phyloP scores from a whole-genome alignment of 257 asterid genomes.

The Solanum peruvianum region DNA sequence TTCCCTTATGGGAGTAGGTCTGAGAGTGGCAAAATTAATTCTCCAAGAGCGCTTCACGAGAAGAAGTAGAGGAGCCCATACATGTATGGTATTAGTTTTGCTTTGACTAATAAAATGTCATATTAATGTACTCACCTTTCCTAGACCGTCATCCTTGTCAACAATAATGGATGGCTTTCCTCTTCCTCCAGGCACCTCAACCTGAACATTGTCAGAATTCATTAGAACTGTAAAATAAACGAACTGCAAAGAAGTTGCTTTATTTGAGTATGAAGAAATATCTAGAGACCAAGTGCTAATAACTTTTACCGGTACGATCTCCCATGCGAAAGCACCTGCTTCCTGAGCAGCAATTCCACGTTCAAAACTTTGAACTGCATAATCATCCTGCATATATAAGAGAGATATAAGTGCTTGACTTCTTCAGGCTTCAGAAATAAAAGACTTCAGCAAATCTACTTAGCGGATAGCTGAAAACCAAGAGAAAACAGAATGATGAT shows the following conservation, averaged over 20 bases:
- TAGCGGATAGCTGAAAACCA: neutral
- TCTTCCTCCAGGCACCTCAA: conserved; percentile 96
- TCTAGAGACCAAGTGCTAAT: neutral
- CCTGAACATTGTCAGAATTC: conserved; percentile 38
- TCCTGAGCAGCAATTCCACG: conserved; percentile 98
- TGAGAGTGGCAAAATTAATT: neutral
- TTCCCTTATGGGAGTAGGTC: neutral
- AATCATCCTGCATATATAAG: conserved; percentile 48
- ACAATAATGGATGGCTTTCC: conserved; percentile 86
- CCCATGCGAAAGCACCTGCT: conserved; percentile 80
- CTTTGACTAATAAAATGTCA: neutral
- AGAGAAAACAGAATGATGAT: neutral
- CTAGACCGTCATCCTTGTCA: conserved; percentile 92
- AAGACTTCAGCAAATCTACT: neutral
- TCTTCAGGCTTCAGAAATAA: neutral
- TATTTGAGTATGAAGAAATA: neutral
- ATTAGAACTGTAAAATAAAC: neutral
- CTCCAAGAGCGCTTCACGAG: neutral
- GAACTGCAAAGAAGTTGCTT: neutral
- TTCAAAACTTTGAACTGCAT: conserved; percentile 89
- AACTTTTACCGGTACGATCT: conserved; percentile 71
- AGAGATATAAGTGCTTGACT: neutral
- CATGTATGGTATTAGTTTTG: neutral
- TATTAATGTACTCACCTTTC: conserved; percentile 49
- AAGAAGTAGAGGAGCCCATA: neutral